Evolutionary conservation across 768 basidiomycete species (phyloP).

Genomic region (Flagelloscypha sp.): DNA sequence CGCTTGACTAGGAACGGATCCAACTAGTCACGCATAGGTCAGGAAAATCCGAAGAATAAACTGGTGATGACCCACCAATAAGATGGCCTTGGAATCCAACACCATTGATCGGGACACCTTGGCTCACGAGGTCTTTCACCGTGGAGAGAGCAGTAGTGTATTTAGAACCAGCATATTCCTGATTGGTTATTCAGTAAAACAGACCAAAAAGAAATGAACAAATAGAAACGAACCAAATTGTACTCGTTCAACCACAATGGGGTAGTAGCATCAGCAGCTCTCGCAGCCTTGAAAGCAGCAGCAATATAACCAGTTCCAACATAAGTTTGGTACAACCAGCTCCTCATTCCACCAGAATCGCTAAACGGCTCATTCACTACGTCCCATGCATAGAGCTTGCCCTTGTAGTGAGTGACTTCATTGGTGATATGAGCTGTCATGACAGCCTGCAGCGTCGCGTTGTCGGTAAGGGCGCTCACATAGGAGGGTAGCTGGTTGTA

Average conservation of each 20-base stretch:
- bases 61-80: too few species aligned
- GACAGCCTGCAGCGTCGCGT: constrained; percentile 21
- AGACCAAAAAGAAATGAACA: background rate
- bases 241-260: constrained; percentile 49
- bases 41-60: too few species aligned
- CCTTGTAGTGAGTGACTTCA: constrained; percentile 29
- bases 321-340: constrained; percentile 44
- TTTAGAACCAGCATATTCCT: constrained; percentile 40
- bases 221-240: background rate
- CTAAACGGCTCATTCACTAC: constrained; percentile 55
- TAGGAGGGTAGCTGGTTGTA: constrained; percentile 45
- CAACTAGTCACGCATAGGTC: too few species aligned
- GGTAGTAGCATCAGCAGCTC: constrained; percentile 43
- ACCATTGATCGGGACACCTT: constrained; percentile 49
- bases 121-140: constrained; percentile 36
- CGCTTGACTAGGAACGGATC: too few species aligned
- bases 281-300: constrained; percentile 44
- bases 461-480: constrained; percentile 31
- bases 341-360: constrained; percentile 50
- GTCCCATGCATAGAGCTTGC: constrained; percentile 37
- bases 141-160: constrained; percentile 48
- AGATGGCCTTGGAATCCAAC: constrained; percentile 56
- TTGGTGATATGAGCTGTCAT: constrained; percentile 27
- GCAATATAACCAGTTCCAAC: constrained; percentile 41
- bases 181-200: constrained; percentile 35